Base-by-base conservation (phyloP, 129 eudicot species). In the Chrysanthemum lavandulifolium region DNA sequence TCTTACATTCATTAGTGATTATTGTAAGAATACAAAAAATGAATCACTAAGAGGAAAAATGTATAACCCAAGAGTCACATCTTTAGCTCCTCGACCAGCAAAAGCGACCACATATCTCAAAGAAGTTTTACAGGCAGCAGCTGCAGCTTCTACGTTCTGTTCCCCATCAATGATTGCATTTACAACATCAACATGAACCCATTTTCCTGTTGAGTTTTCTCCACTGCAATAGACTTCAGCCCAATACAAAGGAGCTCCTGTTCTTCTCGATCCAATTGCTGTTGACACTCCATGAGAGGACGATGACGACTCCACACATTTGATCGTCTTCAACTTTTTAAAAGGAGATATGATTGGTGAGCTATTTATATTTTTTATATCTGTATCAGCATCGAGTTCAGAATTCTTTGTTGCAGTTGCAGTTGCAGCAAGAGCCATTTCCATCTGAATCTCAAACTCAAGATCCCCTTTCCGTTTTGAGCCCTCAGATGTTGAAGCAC, bases 41-140 rank as follows among this genome's bases (percentile, higher is more conserved):
- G 56, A 61, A 29, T 13, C 52, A 36, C 31, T 59, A 9, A 36
- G 18, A 8, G 12, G 48, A 79, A 58, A 14, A 61, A 67, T 27
- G 63, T n/a, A 45, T 65, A 36, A 93, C 98, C 98, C 90, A 86
- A 97, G 98, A 16, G 98, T 94, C 54, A 94, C 98, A 49, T 94
- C 98, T 84, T 94, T 94, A 81, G 93, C 98, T 72, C 98, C 98
- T 74, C 62, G 71, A 73, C 91, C 97, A 67, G 92, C 92, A 84
- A 94, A 94, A 61, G 98, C 98, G 84, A 94, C 86, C 0, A 82
- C 97, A 78, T 94, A 94, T 94, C 98, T 82, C 87, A 94, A 78
- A 56, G 84, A 78, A 21, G 79, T 89, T 82, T 83, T 90, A 82
- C 97, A 94, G 55, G 98, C 96, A 78, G 96, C 86, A 69, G 87